Base-by-base conservation (phyloP, 192 early-diverging fungal genomes). In the Coemansia sp. region DNA sequence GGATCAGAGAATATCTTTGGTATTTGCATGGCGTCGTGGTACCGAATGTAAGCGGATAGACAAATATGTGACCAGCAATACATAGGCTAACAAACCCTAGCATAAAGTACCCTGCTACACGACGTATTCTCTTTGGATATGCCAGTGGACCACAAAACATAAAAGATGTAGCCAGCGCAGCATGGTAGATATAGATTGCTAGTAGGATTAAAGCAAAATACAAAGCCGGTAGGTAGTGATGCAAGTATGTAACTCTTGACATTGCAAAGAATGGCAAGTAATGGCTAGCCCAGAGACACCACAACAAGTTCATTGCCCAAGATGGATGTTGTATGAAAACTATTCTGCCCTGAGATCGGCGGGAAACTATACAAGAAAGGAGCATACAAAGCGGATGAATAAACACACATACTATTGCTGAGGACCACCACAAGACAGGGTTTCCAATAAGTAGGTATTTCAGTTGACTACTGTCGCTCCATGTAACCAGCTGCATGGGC, bases 371-470 rank as follows among this genome's bases (percentile, higher is more conserved):
- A 8, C 39, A 43, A 22, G 34, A 38, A 8, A 71, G 38, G 11
- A 62, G 0, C 22, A 59, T 24, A 11, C 52, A 18, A 22, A 68
- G 53, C 30, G 75, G 75, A 4, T 76, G 69, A 34, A 76, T 49
- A 41, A 70, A 67, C 5, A 71, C 52, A 37, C 69, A 71, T 0
- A 76, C 65, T 0, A 61, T n/a, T 4, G 86, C 79, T 0, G 87
- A 70, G 4, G 85, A 74, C 94, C 95, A 94, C 95, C 95, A 98
- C 3, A 94, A 81, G 5, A 94, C 47, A 4, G 95, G 93, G 65
- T 97, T 93, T 3, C 95, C 97, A 22, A 97, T 71, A 38, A 97
- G 76, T 73, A 90, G 95, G 73, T 85, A 98, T 80, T 97, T 98
- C 58, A 92, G 67, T 1, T 73, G 65, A 69, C 92, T 88, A 67